A percentile compares a stretch with the other conserved stretches of the same genome.
Conservation (phyloP, 2,329 filamentous ascomycete genomes). For the Aaosphaeria pasadenensis region DNA sequence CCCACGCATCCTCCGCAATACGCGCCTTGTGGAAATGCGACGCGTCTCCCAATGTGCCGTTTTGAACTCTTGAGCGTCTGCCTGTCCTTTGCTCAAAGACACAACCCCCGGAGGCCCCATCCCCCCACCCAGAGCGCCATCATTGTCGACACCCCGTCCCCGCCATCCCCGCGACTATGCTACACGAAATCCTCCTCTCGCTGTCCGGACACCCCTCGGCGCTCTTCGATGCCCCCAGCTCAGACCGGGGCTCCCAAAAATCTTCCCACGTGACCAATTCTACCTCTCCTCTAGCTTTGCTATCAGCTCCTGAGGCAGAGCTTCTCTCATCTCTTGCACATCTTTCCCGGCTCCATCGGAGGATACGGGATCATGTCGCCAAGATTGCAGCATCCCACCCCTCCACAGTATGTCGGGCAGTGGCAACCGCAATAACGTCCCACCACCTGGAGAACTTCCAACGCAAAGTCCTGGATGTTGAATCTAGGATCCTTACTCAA, state of each 20-base stretch:
- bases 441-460: constrained; percentile 79
- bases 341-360: constrained; percentile 74
- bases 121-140: constrained; percentile 5
- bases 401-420: constrained; percentile 82
- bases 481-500: constrained; percentile 70
- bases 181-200: constrained; percentile 97
- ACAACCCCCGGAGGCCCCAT: constrained; percentile 4
- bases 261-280: constrained; percentile 31
- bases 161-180: constrained; percentile 58
- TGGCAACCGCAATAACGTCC: constrained; percentile 73
- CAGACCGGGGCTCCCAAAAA: constrained; percentile 17
- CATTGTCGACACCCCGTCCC: constrained; percentile 5
- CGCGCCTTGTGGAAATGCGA: not conserved
- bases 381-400: constrained; percentile 68
- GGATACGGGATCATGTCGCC: constrained; percentile 64
- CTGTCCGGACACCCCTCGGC: constrained; percentile 91
- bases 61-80: constrained; percentile 35
- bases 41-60: constrained; percentile 28
- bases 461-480: constrained; percentile 78
- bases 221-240: constrained; percentile 60
- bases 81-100: constrained; percentile 24
- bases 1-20: not conserved
- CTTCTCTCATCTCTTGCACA: constrained; percentile 74
- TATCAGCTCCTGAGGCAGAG: constrained; percentile 77
- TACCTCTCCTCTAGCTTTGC: constrained; percentile 42